Evolutionary conservation across 164 flowering plant species (phyloP), one percentile per base, ranked within the genome.

Genomic region (Magnolia kwangsiensis): DNA sequence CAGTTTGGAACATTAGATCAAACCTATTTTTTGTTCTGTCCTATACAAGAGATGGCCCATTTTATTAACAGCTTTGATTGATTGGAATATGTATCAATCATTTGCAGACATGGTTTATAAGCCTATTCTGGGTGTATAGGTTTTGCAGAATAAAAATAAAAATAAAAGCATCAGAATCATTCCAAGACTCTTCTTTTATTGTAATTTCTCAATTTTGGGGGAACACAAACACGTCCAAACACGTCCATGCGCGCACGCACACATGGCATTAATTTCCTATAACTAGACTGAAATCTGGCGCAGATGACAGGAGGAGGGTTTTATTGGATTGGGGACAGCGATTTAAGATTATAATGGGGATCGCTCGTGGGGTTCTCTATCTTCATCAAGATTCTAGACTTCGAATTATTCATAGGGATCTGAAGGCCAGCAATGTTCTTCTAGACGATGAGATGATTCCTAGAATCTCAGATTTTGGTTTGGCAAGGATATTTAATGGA

Each of bases 311-410:
- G 8, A 75, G 45, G 31, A 67, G 70, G 1, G 10, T 2, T 1
- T 49, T 14, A 37, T 19, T 84, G 45, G 75, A 79, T 64, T 84
- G 87, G 83, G n/a, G 51, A 24, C 75, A 20, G 9, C 85, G 85
- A 3, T 74, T 77, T 51, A 72, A 71, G 45, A 82, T 82, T 10
- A 80, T 84, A 0, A 55, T 16, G 20, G 91, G 92, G 18, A 83
- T 89, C 20, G 86, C 90, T 16, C 81, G 88, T 50, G 92, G 92
- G 9, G 31, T 90, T 66, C 80, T 88, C 10, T 90, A 90, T 73
- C 88, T 90, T 63, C 95, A 90, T 59, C 84, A 85, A 21, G 95
- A 89, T 63, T 90, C 91, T 10, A 76, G 85, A n/a, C 77, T 87
- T 14, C 74, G 73, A 51, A 86, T 90, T 10, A 87, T 90, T 10